A percentile compares a stretch with the other conserved stretches of the same genome.
phyloP scores from a whole-genome alignment of 805 yeast genomes.

The Candida argentea region DNA sequence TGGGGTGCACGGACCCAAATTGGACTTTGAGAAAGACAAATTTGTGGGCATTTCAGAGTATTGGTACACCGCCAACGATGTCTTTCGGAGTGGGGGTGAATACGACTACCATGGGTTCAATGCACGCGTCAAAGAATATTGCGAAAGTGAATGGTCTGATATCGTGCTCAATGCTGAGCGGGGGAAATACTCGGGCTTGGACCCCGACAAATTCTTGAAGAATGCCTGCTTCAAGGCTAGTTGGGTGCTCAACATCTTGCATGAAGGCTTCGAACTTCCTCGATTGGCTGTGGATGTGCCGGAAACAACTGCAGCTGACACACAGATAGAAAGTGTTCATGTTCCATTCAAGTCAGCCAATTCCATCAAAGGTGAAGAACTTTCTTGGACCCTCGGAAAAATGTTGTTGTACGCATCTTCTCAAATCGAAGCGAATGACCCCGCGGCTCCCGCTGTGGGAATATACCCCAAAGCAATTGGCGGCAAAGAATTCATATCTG shows the following conservation, averaged over 20 bases:
- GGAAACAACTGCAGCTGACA: constrained; percentile 3
- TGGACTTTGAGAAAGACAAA: constrained; percentile 69
- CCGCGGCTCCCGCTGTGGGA: constrained; percentile 19
- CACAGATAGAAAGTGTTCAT: constrained; percentile 21
- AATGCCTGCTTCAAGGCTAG: constrained; percentile 90
- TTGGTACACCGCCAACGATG: constrained; percentile 94
- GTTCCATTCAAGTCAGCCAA: constrained; percentile 78
- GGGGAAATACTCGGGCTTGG: constrained; percentile 50
- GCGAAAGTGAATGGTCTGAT: constrained; percentile 64
- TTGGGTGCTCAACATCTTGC: constrained; percentile 85
- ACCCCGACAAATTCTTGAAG: constrained; percentile 40
- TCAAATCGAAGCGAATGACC: constrained; percentile 28
- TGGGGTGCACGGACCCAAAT: constrained; percentile 88
- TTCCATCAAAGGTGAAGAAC: constrained; percentile 69
- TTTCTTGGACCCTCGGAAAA: constrained; percentile 94
- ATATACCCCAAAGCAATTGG: constrained; percentile 32
- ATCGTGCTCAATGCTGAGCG: constrained; percentile 38
- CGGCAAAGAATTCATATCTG: constrained; percentile 21
- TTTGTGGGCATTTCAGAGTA: constrained; percentile 94
- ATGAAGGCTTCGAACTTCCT: constrained; percentile 89
- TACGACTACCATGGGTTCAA: constrained; percentile 68
- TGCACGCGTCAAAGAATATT: constrained; percentile 56
- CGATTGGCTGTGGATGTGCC: constrained; percentile 44
- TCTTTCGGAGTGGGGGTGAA: constrained; percentile 81
- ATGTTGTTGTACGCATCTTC: constrained; percentile 76